Evolutionary conservation across 495 filamentous ascomycete species (phyloP).

Genomic region (Penicillium mononematosum): DNA sequence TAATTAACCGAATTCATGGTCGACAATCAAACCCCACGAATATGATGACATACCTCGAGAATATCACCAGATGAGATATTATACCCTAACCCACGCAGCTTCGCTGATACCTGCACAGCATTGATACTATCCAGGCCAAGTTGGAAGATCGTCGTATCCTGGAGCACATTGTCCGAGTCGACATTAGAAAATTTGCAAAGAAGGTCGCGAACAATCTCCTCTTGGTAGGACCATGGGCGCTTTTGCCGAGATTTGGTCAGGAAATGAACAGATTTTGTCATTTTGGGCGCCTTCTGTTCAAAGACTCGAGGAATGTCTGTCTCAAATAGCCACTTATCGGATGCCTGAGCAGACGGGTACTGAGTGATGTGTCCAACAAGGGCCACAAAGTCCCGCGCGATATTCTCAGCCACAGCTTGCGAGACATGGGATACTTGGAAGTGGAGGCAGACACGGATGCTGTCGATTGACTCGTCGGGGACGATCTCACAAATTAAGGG

Average conservation of each 20-base stretch:
- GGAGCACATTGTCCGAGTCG: slow-evolving; percentile 45
- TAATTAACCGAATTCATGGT: slow-evolving; percentile 41
- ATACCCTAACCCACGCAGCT: slow-evolving; percentile 58
- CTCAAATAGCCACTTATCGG: slow-evolving; percentile 22
- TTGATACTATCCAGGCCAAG: slow-evolving; percentile 47
- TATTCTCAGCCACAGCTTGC: slow-evolving; percentile 32
- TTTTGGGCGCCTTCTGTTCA: background rate
- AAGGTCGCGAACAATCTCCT: slow-evolving; percentile 59
- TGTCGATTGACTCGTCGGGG: slow-evolving; percentile 50
- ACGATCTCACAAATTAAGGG: slow-evolving; percentile 67
- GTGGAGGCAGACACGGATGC: slow-evolving; percentile 25
- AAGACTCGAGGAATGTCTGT: slow-evolving; percentile 14
- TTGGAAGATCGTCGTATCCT: slow-evolving; percentile 51
- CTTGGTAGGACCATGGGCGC: slow-evolving; percentile 50
- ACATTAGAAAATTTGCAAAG: slow-evolving; percentile 55
- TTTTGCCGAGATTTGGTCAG: background rate
- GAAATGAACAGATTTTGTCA: background rate
- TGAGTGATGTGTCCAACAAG: slow-evolving; percentile 42
- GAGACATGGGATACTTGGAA: slow-evolving; percentile 41
- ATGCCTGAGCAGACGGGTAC: slow-evolving; percentile 36
- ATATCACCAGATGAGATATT: slow-evolving; percentile 64
- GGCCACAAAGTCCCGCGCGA: slow-evolving; percentile 50
- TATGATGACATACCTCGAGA: slow-evolving; percentile 46
- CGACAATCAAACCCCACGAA: background rate
- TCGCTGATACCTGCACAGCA: slow-evolving; percentile 60